Percentiles rank a stretch among this genome's conserved stretches.
phyloP scores from a whole-genome alignment of 208 protist species.

The Trypanosomatidae sp. region DNA sequence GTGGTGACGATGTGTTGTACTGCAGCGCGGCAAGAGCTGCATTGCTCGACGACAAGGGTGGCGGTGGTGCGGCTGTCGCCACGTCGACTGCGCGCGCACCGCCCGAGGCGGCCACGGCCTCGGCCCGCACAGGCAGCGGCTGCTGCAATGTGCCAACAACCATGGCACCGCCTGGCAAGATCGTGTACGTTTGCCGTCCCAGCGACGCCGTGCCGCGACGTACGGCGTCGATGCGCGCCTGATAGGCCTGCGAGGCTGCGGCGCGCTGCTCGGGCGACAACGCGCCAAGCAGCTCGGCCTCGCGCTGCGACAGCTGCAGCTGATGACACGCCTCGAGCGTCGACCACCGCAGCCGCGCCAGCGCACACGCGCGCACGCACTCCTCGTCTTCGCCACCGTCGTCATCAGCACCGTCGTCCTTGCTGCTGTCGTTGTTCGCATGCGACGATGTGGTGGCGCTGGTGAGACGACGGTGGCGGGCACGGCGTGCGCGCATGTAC shows the following conservation, averaged over 20 bases:
- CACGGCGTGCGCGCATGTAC: slow-evolving; percentile 50
- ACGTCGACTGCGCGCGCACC: no score
- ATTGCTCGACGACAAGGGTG: no score
- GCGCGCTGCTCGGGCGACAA: slow-evolving; percentile 40
- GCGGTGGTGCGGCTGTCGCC: no score
- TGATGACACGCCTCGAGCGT: slow-evolving; percentile 73
- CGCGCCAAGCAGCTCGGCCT: slow-evolving; percentile 63
- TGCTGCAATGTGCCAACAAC: slow-evolving; percentile 29
- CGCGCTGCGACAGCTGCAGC: slow-evolving; percentile 49
- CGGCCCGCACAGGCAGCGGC: slow-evolving; percentile 15
- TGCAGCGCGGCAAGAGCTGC: slow-evolving; percentile 1
- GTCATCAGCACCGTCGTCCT: slow-evolving; percentile 40
- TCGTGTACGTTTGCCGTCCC: slow-evolving; percentile 72
- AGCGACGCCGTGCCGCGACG: slow-evolving; percentile 17
- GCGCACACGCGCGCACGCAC: slow-evolving; percentile 42
- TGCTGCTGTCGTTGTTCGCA: slow-evolving; percentile 9
- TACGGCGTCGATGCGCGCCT: slow-evolving; percentile 52
- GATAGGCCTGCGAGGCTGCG: slow-evolving; percentile 40
- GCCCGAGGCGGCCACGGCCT: no score
- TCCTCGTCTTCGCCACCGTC: slow-evolving; percentile 72
- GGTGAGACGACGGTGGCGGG: slow-evolving; percentile 61
- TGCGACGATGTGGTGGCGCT: neutral
- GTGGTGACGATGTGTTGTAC: neutral
- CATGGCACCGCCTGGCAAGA: slow-evolving; percentile 71
- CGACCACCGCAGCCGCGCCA: slow-evolving; percentile 55